These are phyloP conservation scores for Amphirosellinia nigrospora DNA, from an alignment of 495 filamentous ascomycete species.

Conservation along the genomic window DNA sequence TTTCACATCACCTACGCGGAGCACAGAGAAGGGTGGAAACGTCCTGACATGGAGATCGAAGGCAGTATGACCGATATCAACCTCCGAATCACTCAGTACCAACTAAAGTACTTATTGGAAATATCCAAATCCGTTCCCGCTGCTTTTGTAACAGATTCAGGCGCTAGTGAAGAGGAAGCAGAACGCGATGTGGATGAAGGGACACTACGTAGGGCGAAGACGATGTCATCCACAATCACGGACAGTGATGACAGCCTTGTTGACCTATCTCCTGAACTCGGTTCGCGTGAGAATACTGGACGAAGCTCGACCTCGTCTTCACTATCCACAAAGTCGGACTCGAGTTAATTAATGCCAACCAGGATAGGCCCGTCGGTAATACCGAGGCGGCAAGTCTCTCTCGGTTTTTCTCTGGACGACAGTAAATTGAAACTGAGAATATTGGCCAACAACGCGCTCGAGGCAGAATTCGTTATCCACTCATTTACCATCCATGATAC, in stretches of 20 bases:
- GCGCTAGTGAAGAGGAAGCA: constrained; percentile 67
- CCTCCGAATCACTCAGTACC: constrained; percentile 84
- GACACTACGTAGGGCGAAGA: constrained; percentile 54
- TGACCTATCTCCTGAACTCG: constrained; percentile 69
- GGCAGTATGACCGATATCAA: constrained; percentile 92
- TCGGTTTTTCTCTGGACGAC: constrained; percentile 87
- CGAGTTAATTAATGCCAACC: constrained; percentile 80
- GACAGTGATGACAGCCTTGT: constrained; percentile 52
- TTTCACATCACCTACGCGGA: constrained; percentile 91
- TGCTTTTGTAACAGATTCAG: constrained; percentile 79
- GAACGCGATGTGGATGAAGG: constrained; percentile 54
- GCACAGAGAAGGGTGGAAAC: constrained; percentile 74
- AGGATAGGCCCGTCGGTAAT: constrained; percentile 75
- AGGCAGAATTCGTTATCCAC: constrained; percentile 91
- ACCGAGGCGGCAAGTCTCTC: constrained; percentile 84
- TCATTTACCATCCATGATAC: constrained; percentile 95
- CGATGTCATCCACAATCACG: constrained; percentile 51
- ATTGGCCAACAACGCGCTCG: constrained; percentile 88
- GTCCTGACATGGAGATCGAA: constrained; percentile 91
- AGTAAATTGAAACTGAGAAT: constrained; percentile 92
- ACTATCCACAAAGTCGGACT: constrained; percentile 85
- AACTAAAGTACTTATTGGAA: constrained; percentile 85
- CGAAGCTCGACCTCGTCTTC: constrained; percentile 91
- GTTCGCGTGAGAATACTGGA: constrained; percentile 76
- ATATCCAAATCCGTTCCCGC: constrained; percentile 84